phyloP scores from a whole-genome alignment of 306 rosid species.

The Spatholobus suberectus region DNA sequence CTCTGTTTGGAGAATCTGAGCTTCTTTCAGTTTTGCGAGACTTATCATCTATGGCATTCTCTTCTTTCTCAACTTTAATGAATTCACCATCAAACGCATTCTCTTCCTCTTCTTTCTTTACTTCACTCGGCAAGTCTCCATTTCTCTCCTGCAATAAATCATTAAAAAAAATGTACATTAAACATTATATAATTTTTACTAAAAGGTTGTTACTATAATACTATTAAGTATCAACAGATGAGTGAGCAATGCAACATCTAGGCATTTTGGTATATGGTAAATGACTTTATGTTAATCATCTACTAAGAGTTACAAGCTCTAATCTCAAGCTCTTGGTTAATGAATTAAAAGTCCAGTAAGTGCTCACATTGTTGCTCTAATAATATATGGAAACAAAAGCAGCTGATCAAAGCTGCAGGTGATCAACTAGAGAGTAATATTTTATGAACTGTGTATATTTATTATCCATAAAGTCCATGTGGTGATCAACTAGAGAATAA shows the following conservation, averaged over 20 bases:
- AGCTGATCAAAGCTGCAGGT: background rate
- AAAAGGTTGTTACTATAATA: background rate
- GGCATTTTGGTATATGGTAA: constrained; percentile 10
- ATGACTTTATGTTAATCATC: constrained; percentile 5
- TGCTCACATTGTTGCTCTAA: background rate
- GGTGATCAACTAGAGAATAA: background rate
- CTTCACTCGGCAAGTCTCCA: constrained; percentile 55
- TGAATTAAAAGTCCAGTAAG: background rate
- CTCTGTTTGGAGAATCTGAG: constrained; percentile 68
- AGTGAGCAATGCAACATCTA: constrained; percentile 4
- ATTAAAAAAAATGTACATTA: background rate
- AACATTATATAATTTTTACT: background rate
- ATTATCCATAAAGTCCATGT: background rate
- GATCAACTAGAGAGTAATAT: background rate
- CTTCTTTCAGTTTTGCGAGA: constrained; percentile 58
- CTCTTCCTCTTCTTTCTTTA: constrained; percentile 88
- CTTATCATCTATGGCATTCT: constrained; percentile 48
- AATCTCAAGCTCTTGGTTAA: background rate
- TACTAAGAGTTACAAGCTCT: background rate
- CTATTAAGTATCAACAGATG: background rate
- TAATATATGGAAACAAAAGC: background rate
- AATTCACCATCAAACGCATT: constrained; percentile 87
- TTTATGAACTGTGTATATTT: background rate
- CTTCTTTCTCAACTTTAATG: constrained; percentile 93
- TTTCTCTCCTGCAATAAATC: constrained; percentile 58